phyloP scores from a whole-genome alignment of 192 early-diverging fungal genomes.

The Phycomyces blakesleeanus region DNA sequence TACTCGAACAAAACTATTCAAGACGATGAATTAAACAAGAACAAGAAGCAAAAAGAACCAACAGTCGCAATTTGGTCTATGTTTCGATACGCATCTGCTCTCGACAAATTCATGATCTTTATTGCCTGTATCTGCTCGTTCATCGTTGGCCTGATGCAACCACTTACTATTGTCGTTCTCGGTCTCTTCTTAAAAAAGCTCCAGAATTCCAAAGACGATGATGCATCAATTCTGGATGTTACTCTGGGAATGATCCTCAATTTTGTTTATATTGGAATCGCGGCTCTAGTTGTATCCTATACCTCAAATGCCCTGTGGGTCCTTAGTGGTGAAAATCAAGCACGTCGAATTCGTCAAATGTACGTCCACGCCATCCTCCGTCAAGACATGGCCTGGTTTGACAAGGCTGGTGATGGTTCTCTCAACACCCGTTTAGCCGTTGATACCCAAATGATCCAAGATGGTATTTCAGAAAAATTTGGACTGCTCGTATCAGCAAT shows the following conservation, averaged over 20 bases:
- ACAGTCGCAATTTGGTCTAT: constrained; percentile 54
- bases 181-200: constrained; percentile 23
- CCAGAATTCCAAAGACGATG: background rate
- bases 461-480: constrained; percentile 87
- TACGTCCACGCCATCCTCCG: constrained; percentile 79
- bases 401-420: constrained; percentile 69
- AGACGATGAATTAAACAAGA: constrained; percentile 1
- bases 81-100: constrained; percentile 54
- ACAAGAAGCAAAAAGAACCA: constrained; percentile 42
- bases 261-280: constrained; percentile 58
- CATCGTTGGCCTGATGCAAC: constrained; percentile 27
- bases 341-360: constrained; percentile 65
- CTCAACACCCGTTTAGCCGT: constrained; percentile 83
- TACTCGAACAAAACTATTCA: too few relatives aligned
- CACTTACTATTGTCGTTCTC: constrained; percentile 25
- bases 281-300: constrained; percentile 54
- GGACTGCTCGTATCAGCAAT: constrained; percentile 62
- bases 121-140: constrained; percentile 13
- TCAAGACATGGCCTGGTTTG: constrained; percentile 88
- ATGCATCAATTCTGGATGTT: constrained; percentile 6
- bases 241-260: constrained; percentile 29
- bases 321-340: constrained; percentile 45
- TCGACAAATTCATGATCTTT: constrained; percentile 10
- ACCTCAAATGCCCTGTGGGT: constrained; percentile 55
- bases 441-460: constrained; percentile 84